Base-by-base conservation (phyloP, 495 filamentous ascomycete species). In the Penicillium simplicissimum region DNA sequence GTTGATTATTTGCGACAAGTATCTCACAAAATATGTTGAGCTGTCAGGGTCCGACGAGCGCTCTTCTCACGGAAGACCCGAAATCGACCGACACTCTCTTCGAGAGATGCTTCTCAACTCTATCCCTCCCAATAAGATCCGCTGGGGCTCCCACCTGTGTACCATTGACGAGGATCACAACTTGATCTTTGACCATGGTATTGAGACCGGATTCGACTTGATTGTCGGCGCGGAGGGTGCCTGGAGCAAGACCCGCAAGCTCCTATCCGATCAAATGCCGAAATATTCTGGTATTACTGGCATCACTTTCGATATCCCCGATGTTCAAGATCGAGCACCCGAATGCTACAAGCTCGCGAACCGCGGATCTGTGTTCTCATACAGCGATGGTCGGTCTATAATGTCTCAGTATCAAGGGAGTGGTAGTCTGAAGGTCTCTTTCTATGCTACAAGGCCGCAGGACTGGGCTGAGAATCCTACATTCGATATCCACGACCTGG, bases 201-300 rank as follows among this genome's bases (percentile, higher is more conserved):
- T 25, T 2, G 65, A 70, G 40, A 38, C 31, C 23, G 61, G 61
- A 3, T 71, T 65, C 15, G 62, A 88, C 62, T 68, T 87, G 6
- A 73, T 88, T 0, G 77, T 88, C 14, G 85, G 86, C 15, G 84
- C 85, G 0, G 86, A 88, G 59, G 85, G 87, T 15, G 83, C 84
- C 11, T 87, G 85, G 81, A 82, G 79, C 35, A 79, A 78, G 55
- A 78, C 82, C 3, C 76, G 86, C 21, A 67, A 69, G 4, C 49
- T 80, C 1, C 63, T 87, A 15, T 81, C 79, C 0, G 66, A 76
- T 51, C 71, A 72, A 40, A 67, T 64, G 62, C 85, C 84, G 8
- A 57, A 71, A 15, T 86, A 84, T 66, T 78, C 78, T 6, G 83
- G 85, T 14, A 61, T 86, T 25, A 34, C 49, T 25, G 59, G 68